These are phyloP conservation scores for Sanghuangporus sanghuang DNA, from an alignment of 1,284 basidiomycete genomes.

Conservation along the genomic window DNA sequence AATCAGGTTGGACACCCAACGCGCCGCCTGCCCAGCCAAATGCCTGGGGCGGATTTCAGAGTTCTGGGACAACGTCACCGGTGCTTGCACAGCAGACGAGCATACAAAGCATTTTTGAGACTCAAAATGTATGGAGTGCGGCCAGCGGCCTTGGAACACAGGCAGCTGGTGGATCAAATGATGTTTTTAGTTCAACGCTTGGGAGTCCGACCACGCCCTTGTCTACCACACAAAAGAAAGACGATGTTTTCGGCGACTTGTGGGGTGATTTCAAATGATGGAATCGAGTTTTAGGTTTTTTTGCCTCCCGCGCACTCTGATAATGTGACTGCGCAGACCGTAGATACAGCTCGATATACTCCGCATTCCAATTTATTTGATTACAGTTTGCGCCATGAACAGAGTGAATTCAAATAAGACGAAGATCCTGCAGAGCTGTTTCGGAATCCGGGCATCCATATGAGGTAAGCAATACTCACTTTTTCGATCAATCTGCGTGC, in stretches of 20 bases:
- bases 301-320: background rate
- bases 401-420: slow-evolving; percentile 7
- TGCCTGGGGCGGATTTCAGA: slow-evolving; percentile 38
- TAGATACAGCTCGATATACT: slow-evolving; percentile 5
- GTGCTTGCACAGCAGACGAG: slow-evolving; percentile 24
- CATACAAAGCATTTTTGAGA: slow-evolving; percentile 29
- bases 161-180: slow-evolving; percentile 21
- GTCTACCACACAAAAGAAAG: slow-evolving; percentile 48
- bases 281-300: background rate
- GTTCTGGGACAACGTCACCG: slow-evolving; percentile 25
- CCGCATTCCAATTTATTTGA: background rate
- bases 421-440: slow-evolving; percentile 14
- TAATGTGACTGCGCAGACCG: background rate
- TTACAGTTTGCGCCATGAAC: background rate
- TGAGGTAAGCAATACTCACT: slow-evolving; percentile 34
- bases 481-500: slow-evolving; percentile 68
- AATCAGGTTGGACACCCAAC: slow-evolving; percentile 48
- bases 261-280: slow-evolving; percentile 77
- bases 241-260: slow-evolving; percentile 74
- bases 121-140: slow-evolving; percentile 53
- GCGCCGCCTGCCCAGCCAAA: slow-evolving; percentile 25
- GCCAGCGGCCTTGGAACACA: background rate
- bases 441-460: background rate
- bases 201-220: background rate
- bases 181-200: slow-evolving; percentile 29